Base-by-base conservation (phyloP, 768 basidiomycete genomes). In the Hemileccinum impolitum region DNA sequence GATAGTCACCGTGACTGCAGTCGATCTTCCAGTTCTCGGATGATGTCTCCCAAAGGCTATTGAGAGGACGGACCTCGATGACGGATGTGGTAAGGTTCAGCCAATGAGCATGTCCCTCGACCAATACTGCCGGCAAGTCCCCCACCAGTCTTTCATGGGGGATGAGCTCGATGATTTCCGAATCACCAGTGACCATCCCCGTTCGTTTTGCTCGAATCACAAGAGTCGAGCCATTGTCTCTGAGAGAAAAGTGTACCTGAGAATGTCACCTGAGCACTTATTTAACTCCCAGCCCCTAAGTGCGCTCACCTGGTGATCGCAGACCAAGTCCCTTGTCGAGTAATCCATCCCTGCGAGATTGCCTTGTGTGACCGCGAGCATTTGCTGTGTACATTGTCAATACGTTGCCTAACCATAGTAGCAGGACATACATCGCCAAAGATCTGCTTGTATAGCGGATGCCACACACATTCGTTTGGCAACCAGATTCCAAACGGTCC, bases 401-500 rank as follows among this genome's bases (percentile, higher is more conserved):
- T 31, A 11, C 9, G 30, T 31, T 31, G 30, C 11, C 9, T 3
- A 12, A 13, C 30, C n/a, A n/a, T n/a, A n/a, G 13, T 31, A 13
- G 30, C 30, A 13, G 3, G 13, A 31, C 30, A 13, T 13, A 31
- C 30, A 3, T 31, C 30, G 9, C 30, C 30, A 31, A 31, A 31
- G 9, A 31, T 31, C 1, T 12, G 11, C 30, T 31, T 31, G 30
- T 31, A 31, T 10, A 31, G 30, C 3, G 30, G 30, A 31, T 31
- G 30, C 13, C 21, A 39, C 2, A 58, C 34, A 25, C 77, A 72
- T 0, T 53, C 48, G 7, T 35, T 26, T 0, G 77, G 73, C 13
- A 79, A 31, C 30, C 30, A 31, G 11, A 10, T 31, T 31, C 72
- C 70, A 12, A 73, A 47, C 1, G 70, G 64, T 47, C 66, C 66